These are phyloP conservation scores for Suhomyces prunicola DNA, from an alignment of 805 yeast species.

Conservation along the genomic window DNA sequence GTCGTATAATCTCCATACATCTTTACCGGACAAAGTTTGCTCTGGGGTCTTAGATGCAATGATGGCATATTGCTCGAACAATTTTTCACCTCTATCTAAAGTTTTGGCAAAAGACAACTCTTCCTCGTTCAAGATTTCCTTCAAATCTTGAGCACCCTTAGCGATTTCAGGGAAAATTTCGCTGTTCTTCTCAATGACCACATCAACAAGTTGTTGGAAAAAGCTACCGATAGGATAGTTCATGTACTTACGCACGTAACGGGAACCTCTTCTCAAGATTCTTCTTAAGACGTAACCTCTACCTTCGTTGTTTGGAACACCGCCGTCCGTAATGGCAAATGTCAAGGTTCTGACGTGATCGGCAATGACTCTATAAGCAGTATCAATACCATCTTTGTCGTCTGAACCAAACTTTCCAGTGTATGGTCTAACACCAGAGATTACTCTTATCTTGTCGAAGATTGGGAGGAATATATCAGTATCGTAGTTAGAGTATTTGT, in stretches of 20 bases:
- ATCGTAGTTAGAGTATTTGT: slow-evolving; percentile 90
- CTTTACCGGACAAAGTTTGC: slow-evolving; percentile 82
- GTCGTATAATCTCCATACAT: slow-evolving; percentile 97
- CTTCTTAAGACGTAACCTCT: slow-evolving; percentile 98
- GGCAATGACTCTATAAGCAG: slow-evolving; percentile 96
- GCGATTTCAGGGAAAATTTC: slow-evolving; percentile 91
- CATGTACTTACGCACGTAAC: slow-evolving; percentile 95
- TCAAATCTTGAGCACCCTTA: slow-evolving; percentile 66
- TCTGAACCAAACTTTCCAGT: slow-evolving; percentile 91
- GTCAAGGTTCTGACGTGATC: slow-evolving; percentile 98
- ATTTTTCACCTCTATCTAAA: slow-evolving; percentile 94
- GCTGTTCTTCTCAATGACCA: slow-evolving; percentile 81
- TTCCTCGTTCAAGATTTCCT: slow-evolving; percentile 93
- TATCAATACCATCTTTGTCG: slow-evolving; percentile 91
- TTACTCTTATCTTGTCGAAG: slow-evolving; percentile 81
- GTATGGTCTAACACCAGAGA: slow-evolving; percentile 90
- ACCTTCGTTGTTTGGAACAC: slow-evolving; percentile 98
- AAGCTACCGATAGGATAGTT: slow-evolving; percentile 92
- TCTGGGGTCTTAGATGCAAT: slow-evolving; percentile 72
- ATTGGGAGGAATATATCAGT: slow-evolving; percentile 94
- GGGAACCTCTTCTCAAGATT: slow-evolving; percentile 95
- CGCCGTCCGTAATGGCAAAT: slow-evolving; percentile 96
- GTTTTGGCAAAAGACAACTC: slow-evolving; percentile 94
- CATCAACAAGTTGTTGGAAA: slow-evolving; percentile 89
- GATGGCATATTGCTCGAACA: slow-evolving; percentile 89